Percentiles rank a stretch among this genome's conserved stretches.
These are phyloP conservation scores for Hordeum pubiflorum DNA, from an alignment of 202 grass and related monocot species.

Conservation along the genomic window DNA sequence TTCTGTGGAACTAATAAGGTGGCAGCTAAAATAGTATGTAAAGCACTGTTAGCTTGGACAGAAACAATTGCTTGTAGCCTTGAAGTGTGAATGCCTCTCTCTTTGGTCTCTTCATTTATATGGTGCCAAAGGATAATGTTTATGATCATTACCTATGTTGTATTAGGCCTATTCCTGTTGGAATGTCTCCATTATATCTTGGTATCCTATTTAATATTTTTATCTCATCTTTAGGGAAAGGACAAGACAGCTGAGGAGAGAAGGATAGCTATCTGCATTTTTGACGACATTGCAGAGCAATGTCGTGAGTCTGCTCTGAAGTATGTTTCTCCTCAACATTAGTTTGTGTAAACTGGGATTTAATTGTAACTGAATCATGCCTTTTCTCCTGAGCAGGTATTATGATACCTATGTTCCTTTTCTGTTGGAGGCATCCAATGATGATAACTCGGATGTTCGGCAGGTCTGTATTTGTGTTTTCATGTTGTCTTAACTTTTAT, in stretches of 20 bases:
- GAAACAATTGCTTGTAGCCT: not conserved
- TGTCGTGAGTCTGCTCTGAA: slow-evolving; percentile 77
- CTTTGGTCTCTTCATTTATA: not conserved
- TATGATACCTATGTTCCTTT: slow-evolving; percentile 98
- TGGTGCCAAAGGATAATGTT: not conserved
- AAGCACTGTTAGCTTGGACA: not conserved
- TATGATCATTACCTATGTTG: not conserved
- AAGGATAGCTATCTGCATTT: slow-evolving; percentile 97
- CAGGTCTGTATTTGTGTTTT: slow-evolving; percentile 55
- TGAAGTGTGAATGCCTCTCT: not conserved
- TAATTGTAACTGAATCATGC: not conserved
- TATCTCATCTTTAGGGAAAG: slow-evolving; percentile 49
- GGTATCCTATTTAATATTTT: not conserved
- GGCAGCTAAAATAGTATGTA: not conserved
- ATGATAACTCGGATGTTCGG: slow-evolving; percentile 84
- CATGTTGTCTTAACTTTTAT: slow-evolving; percentile 5
- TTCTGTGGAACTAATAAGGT: not conserved
- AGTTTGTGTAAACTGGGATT: not conserved
- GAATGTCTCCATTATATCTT: not conserved
- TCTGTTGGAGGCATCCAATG: slow-evolving; percentile 85
- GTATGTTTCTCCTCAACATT: slow-evolving; percentile 25
- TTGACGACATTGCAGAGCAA: slow-evolving; percentile 97
- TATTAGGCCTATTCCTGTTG: not conserved
- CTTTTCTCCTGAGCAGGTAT: slow-evolving; percentile 47
- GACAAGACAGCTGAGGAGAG: slow-evolving; percentile 98